Base-by-base conservation (phyloP, 2,329 filamentous ascomycete genomes). In the Atkinsonella texensis region DNA sequence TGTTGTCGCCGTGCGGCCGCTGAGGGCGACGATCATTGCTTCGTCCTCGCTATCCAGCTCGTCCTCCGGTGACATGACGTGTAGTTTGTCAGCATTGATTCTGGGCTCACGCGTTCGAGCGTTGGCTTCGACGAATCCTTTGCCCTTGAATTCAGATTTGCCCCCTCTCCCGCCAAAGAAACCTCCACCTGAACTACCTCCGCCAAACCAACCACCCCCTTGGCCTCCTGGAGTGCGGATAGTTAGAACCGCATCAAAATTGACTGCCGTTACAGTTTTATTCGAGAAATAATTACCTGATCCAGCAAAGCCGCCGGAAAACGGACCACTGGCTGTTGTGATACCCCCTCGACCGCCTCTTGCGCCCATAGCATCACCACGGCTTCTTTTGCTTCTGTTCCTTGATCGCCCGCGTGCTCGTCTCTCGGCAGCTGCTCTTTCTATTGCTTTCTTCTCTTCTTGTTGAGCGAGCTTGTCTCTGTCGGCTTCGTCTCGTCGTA, bases 61-160 rank as follows among this genome's bases (percentile, higher is more conserved):
- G n/a, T 71, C 71, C 20, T 72, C 57, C 51, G 69, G 59, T 49
- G 68, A 57, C 64, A 72, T 64, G 47, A 63, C 59, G 57, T 75
- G 75, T 46, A 81, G 74, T 52, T 72, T 70, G 58, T 81, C 77
- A 56, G 76, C 74, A 57, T 81, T 79, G 60, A 81, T 75, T 62
- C 78, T 67, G 35, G 69, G 58, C 54, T 79, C 74, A 53, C 68
- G 64, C 35, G 60, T 56, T 46, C 57, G 56, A 17, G 58, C 56
- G 15, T 62, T 60, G 17, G 61, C 63, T 45, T 71, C 66, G 39
- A 65, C 64, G 53, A 74, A 72, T 41, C 66, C 69, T 51, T 65
- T 70, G 42, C 62, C 63, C 49, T 74, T 67, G 44, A 64, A 59
- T 50, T 67, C 70, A 35, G 58, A 54, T 40, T 57, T 53, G 4